Conservation (phyloP, 805 yeast genomes). For the Candida nitratophila region DNA sequence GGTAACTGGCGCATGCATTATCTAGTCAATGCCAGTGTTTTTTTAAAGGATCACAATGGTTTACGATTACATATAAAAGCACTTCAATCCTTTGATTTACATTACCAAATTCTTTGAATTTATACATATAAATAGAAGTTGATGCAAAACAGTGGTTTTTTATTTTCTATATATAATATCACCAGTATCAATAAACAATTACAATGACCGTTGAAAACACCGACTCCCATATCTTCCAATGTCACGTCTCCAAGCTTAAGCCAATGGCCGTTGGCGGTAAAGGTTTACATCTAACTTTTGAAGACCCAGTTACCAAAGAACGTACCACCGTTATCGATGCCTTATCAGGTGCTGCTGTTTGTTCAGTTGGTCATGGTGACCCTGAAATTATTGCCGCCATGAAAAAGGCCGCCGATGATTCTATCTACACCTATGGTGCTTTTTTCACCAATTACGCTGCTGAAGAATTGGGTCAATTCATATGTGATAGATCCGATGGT, state of each 20-base stretch:
- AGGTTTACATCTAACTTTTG: conserved; percentile 33
- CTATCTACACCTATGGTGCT: conserved; percentile 30
- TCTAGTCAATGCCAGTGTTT: no score
- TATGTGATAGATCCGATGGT: conserved; percentile 25
- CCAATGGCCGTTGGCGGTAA: conserved; percentile 33
- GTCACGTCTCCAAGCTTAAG: conserved; percentile 27
- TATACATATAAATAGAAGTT: no score
- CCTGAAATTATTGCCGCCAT: conserved; percentile 33
- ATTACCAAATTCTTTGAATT: no score
- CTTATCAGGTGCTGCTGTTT: conserved; percentile 49
- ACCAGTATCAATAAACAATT: no score
- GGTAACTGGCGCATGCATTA: no score
- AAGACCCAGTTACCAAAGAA: conserved; percentile 34
- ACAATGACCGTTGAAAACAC: conserved; percentile 19
- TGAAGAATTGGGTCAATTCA: conserved; percentile 39
- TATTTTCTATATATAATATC: no score
- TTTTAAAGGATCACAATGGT: no score
- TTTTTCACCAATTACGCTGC: conserved; percentile 31
- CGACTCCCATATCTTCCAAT: conserved; percentile 34
- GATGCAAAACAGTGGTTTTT: no score
- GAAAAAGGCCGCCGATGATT: conserved; percentile 26
- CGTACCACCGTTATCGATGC: conserved; percentile 32
- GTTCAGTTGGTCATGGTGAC: conserved; percentile 39
- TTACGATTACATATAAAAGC: no score
- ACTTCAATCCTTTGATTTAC: no score